Base-by-base conservation (phyloP, 768 basidiomycete species). In the Aureoboletus auriporus region DNA sequence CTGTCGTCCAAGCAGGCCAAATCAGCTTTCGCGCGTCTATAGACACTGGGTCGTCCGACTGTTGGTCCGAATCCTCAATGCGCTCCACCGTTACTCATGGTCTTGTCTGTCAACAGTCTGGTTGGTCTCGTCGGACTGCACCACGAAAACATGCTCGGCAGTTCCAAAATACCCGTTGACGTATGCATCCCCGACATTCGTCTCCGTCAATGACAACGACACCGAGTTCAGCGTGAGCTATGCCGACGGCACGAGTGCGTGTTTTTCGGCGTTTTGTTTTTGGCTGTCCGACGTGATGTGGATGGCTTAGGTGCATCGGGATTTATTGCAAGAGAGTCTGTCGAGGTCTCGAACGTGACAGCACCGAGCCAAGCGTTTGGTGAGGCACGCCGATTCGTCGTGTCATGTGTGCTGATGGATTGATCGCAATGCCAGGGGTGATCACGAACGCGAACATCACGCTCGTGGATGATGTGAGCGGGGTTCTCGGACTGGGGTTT, bases 401-500 rank as follows among this genome's bases (percentile, higher is more conserved):
- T 51, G 49, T 10, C 6, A 16, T 33, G 20, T 35, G 11, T 14
- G 12, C 14, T 42, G 11, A 52, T 37, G n/a, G 28, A 57, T 16
- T 31, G 39, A 13, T 13, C 20, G 33, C 39, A n/a, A 40, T 27
- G 16, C 13, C 12, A 89, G 86, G 79, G 14, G 58, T 89, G 41
- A 73, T 84, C 35, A 80, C 79, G 2, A 63, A 74, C 35, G 80
- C 80, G 17, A 86, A 84, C 58, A 74, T 89, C 30, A 74, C 79
- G 13, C 67, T 90, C 52, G 67, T 69, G 9, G 80, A 86, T 57
- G 63, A 84, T 41, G 71, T 81, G 8, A 90, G 86, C 49, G 89
- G 89, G 3, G 66, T 91, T 33, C 59, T 91, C 17, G 89, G 89
- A 17, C 69, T 91, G 27, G 87, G 89, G 1, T 91, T 91, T 64